Percentiles rank a stretch among this genome's conserved stretches.
These are phyloP conservation scores for Xylaria nigripes DNA, from an alignment of 495 filamentous ascomycete species.

Conservation along the genomic window DNA sequence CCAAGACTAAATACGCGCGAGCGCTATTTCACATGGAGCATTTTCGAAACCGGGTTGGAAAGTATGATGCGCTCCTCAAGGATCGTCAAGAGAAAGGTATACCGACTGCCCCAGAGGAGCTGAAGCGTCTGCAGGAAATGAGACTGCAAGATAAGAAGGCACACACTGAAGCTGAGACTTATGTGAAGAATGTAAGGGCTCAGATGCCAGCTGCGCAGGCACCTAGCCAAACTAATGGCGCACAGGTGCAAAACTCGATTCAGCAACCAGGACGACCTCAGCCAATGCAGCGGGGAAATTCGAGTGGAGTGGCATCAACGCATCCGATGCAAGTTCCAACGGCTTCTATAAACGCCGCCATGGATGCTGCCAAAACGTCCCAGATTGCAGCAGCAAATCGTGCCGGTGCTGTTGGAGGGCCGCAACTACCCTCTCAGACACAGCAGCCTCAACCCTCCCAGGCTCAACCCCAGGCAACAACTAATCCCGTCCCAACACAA, in stretches of 20 bases:
- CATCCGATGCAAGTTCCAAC: slow-evolving; percentile 23
- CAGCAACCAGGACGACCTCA: slow-evolving; percentile 21
- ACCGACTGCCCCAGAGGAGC: slow-evolving; percentile 25
- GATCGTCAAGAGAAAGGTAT: slow-evolving; percentile 26
- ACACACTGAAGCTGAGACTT: slow-evolving; percentile 26
- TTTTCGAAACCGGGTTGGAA: slow-evolving; percentile 14
- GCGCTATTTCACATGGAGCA: slow-evolving; percentile 31
- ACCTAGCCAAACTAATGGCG: slow-evolving; percentile 9
- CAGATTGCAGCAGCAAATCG: slow-evolving; percentile 32
- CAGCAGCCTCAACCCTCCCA: slow-evolving; percentile 20
- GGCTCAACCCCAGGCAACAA: slow-evolving; percentile 12
- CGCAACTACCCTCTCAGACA: slow-evolving; percentile 6
- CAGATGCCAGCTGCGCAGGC: slow-evolving; percentile 16
- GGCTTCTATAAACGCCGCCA: slow-evolving; percentile 38
- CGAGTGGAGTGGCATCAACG: slow-evolving; percentile 9
- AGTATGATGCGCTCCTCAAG: slow-evolving; percentile 26
- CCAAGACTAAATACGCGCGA: slow-evolving; percentile 26
- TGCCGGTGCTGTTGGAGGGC: slow-evolving; percentile 14
- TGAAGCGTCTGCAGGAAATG: slow-evolving; percentile 25
- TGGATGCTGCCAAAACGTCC: slow-evolving; percentile 46
- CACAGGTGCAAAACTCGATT: slow-evolving; percentile 15
- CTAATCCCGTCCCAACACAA: slow-evolving; percentile 11
- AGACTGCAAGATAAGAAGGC: slow-evolving; percentile 25
- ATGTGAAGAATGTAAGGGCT: slow-evolving; percentile 25
- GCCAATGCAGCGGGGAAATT: slow-evolving; percentile 16